Percentiles rank a stretch among this genome's conserved stretches.
Evolutionary conservation across 495 filamentous ascomycete species (phyloP).

Genomic region (Peziza echinospora): DNA sequence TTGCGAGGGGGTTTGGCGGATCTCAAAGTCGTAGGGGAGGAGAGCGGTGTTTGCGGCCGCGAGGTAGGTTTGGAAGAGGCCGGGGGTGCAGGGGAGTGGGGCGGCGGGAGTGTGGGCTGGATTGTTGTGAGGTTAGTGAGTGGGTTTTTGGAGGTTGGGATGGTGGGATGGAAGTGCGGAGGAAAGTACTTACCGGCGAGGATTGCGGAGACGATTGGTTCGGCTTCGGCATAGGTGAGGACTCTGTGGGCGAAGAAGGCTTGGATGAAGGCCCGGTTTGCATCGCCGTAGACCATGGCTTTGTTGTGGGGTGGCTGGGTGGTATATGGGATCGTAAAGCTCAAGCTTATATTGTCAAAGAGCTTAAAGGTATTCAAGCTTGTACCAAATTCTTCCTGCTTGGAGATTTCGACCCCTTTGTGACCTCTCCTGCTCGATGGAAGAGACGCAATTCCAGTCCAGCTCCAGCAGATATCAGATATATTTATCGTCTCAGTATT

Average conservation of each 20-base stretch:
- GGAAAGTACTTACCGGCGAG: slow-evolving; percentile 23
- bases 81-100: slow-evolving; percentile 35
- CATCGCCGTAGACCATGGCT: no score
- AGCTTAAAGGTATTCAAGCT: no score
- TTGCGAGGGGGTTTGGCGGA: slow-evolving; percentile 33
- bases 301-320: no score
- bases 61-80: slow-evolving; percentile 47
- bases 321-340: no score
- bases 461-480: no score
- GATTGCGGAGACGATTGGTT: slow-evolving; percentile 56
- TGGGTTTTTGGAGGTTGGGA: not conserved
- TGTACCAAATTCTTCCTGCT: no score
- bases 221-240: slow-evolving; percentile 51
- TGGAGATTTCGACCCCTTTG: no score
- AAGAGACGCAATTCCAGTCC: no score
- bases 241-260: slow-evolving; percentile 59
- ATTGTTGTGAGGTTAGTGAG: not conserved
- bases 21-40: slow-evolving; percentile 67
- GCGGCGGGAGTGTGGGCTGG: slow-evolving; percentile 19
- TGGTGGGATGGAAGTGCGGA: not conserved
- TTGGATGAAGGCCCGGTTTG: slow-evolving; percentile 83
- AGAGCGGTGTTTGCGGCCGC: slow-evolving; percentile 45
- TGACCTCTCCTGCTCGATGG: no score
- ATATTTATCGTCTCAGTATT: no score
- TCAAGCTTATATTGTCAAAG: no score